phyloP scores from a whole-genome alignment of 75 land plant species.

The Pinus taeda region DNA sequence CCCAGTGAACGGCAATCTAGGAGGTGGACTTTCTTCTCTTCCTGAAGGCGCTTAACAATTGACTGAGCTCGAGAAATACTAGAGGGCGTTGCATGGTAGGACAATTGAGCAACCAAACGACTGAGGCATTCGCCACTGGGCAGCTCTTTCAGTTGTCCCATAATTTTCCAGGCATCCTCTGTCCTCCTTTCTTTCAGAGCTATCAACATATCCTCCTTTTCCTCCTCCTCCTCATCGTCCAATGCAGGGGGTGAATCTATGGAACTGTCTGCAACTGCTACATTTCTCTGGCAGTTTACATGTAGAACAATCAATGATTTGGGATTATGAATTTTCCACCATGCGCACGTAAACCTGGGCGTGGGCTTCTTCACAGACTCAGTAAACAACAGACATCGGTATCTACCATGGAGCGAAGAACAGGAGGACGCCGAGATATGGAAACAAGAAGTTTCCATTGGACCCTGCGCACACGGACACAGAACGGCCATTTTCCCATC shows the following conservation, averaged over 20 bases:
- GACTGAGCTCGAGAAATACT: slow-evolving; percentile 65
- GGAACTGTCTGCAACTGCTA: neutral
- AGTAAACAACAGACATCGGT: too few species aligned
- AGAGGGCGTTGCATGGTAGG: slow-evolving; percentile 53
- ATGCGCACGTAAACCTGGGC: neutral
- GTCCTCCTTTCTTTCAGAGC: slow-evolving; percentile 53
- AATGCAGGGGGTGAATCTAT: neutral
- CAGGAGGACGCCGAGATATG: too few species aligned
- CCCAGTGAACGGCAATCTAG: slow-evolving; percentile 83
- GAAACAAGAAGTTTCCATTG: too few species aligned
- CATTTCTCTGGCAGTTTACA: neutral
- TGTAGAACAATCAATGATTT: neutral
- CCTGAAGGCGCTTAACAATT: slow-evolving; percentile 55
- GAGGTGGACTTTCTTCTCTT: slow-evolving; percentile 37
- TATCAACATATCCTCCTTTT: slow-evolving; percentile 22
- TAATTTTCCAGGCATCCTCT: slow-evolving; percentile 70
- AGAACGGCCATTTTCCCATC: too few species aligned
- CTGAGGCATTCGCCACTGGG: slow-evolving; percentile 68
- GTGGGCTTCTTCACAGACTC: neutral
- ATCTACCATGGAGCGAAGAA: too few species aligned
- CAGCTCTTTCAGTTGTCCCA: slow-evolving; percentile 26
- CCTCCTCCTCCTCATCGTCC: slow-evolving; percentile 1
- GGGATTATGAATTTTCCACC: neutral
- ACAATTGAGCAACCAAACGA: slow-evolving; percentile 81
- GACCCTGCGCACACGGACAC: too few species aligned